Conservation (phyloP, 2,329 filamentous ascomycete species). For the Fusarium chuoi region DNA sequence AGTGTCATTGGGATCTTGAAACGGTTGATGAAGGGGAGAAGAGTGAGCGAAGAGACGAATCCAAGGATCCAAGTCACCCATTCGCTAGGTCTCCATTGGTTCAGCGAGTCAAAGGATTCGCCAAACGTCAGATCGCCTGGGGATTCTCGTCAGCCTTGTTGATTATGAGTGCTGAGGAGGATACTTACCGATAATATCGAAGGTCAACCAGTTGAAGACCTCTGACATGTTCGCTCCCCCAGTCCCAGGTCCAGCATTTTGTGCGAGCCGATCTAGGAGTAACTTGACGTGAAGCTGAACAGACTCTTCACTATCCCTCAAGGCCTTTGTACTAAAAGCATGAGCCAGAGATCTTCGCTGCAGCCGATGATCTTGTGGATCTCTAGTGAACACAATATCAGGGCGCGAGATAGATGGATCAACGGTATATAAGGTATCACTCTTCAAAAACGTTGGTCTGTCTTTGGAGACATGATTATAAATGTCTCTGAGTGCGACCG, state of each 20-base stretch:
- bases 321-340: conserved; percentile 16
- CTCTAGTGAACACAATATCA: conserved; percentile 3
- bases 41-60: neutral
- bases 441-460: conserved; percentile 9
- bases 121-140: conserved; percentile 23
- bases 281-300: neutral
- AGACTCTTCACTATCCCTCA: conserved; percentile 9
- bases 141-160: accelerated
- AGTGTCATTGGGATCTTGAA: conserved; percentile 4
- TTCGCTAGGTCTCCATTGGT: neutral
- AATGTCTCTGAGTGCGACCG: conserved; percentile 31
- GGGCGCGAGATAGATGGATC: neutral
- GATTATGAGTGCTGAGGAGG: accelerated
- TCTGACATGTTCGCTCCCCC: neutral
- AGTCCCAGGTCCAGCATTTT: neutral
- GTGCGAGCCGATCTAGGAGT: conserved; percentile 1
- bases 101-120: conserved; percentile 23
- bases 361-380: conserved; percentile 10
- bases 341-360: conserved; percentile 21
- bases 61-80: conserved; percentile 13
- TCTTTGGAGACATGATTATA: conserved; percentile 24
- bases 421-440: conserved; percentile 5
- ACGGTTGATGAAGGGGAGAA: conserved; percentile 1
- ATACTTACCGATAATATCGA: conserved; percentile 23
- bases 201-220: conserved; percentile 24